Percentiles rank a stretch among this genome's conserved stretches.
These are phyloP conservation scores for Cladophialophora psammophila DNA, from an alignment of 2,329 filamentous ascomycete species.

Conservation along the genomic window DNA sequence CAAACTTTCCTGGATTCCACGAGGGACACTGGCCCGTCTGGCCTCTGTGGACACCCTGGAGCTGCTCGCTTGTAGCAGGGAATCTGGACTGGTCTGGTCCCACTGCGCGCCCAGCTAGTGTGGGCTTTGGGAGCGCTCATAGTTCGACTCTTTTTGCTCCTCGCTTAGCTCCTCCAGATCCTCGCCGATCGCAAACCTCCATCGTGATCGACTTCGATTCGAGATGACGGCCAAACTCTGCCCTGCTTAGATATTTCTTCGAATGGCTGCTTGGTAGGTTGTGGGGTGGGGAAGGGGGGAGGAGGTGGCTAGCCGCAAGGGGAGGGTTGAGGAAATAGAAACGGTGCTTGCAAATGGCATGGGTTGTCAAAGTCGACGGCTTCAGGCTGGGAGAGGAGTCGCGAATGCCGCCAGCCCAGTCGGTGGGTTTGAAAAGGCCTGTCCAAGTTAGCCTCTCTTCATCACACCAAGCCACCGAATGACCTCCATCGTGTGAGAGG, in stretches of 20 bases:
- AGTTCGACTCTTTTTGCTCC: constrained; percentile 13
- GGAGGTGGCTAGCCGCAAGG: background rate
- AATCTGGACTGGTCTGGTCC: constrained; percentile 21
- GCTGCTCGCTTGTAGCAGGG: constrained; percentile 10
- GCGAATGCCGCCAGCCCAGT: background rate
- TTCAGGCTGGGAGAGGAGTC: constrained; percentile 4
- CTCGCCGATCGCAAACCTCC: constrained; percentile 12
- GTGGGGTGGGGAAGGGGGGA: no score
- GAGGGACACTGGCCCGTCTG: constrained; percentile 1
- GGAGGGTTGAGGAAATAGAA: background rate
- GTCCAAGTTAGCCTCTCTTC: constrained; percentile 8
- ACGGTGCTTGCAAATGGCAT: background rate
- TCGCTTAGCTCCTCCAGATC: constrained; percentile 23
- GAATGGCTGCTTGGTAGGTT: background rate
- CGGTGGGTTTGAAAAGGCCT: background rate
- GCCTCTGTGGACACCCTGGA: constrained; percentile 14
- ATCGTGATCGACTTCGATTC: constrained; percentile 2
- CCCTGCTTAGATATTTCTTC: background rate
- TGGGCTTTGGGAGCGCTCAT: constrained; percentile 5
- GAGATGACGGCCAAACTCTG: constrained; percentile 7
- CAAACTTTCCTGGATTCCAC: constrained; percentile 17
- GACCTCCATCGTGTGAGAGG: background rate
- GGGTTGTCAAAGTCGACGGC: background rate
- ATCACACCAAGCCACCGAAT: constrained; percentile 12
- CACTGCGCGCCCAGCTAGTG: constrained; percentile 6